These are phyloP conservation scores for Fusarium drepaniforme DNA, from an alignment of 2,329 filamentous ascomycete species.

Conservation along the genomic window DNA sequence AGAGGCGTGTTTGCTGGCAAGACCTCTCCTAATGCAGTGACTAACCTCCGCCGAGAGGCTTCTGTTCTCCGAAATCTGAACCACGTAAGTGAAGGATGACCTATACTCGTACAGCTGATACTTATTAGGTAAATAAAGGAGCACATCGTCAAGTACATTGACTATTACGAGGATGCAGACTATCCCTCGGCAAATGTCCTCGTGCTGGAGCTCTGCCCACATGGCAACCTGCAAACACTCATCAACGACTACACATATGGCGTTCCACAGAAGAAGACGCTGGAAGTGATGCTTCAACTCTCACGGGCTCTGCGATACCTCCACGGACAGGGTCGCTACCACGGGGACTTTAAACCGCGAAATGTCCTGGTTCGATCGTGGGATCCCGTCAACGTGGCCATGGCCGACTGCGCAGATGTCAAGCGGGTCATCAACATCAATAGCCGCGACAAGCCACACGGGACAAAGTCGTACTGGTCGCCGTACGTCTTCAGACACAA, in stretches of 20 bases:
- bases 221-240: constrained; percentile 43
- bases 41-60: constrained; percentile 43
- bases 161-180: constrained; percentile 41
- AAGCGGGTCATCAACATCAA: constrained; percentile 27
- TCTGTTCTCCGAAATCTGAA: constrained; percentile 31
- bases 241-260: constrained; percentile 41
- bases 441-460: constrained; percentile 23
- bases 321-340: constrained; percentile 39
- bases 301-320: constrained; percentile 44
- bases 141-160: constrained; percentile 46
- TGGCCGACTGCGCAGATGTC: constrained; percentile 49
- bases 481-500: constrained; percentile 42
- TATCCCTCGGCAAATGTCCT: constrained; percentile 38
- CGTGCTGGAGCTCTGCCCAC: constrained; percentile 47
- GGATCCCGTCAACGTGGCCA: constrained; percentile 44
- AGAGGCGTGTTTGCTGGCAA: constrained; percentile 47
- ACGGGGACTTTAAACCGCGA: constrained; percentile 49
- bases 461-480: constrained; percentile 47
- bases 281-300: constrained; percentile 41
- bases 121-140: constrained; percentile 26
- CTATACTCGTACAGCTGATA: background rate
- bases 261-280: constrained; percentile 28
- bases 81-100: constrained; percentile 40
- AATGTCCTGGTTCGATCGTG: constrained; percentile 48
- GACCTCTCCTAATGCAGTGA: constrained; percentile 27